Conservation (phyloP, 768 basidiomycete genomes). For the Agrocybe pediades region DNA sequence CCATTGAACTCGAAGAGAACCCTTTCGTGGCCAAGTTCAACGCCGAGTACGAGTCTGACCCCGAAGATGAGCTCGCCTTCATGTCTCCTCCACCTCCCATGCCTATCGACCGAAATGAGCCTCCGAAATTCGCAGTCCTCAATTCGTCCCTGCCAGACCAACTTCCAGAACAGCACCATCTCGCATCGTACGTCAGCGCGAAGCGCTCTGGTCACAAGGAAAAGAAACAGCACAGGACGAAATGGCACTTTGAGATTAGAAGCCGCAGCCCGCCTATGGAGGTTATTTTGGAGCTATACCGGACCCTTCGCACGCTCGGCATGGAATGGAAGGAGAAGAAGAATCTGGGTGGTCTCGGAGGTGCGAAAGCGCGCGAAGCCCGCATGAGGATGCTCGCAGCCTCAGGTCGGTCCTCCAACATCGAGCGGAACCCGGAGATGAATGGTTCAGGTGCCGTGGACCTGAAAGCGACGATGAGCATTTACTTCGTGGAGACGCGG, state of each 20-base stretch:
- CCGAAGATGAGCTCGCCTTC: slow-evolving; percentile 42
- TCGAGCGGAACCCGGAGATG: slow-evolving; percentile 64
- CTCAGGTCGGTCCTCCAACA: slow-evolving; percentile 31
- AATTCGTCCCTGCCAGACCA: slow-evolving; percentile 81
- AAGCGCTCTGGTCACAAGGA: slow-evolving; percentile 47
- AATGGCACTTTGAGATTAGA: slow-evolving; percentile 99
- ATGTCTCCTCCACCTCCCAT: slow-evolving; percentile 19
- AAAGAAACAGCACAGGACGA: slow-evolving; percentile 77
- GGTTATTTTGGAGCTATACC: slow-evolving; percentile 98
- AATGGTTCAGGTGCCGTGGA: slow-evolving; percentile 65
- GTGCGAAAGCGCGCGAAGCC: slow-evolving; percentile 9
- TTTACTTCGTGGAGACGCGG: slow-evolving; percentile 94
- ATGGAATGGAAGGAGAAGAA: slow-evolving; percentile 99
- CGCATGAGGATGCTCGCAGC: slow-evolving; percentile 12
- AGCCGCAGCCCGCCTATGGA: slow-evolving; percentile 97
- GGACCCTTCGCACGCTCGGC: slow-evolving; percentile 83
- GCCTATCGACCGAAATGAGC: slow-evolving; percentile 7
- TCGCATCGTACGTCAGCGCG: slow-evolving; percentile 66
- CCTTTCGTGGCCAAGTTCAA: slow-evolving; percentile 81
- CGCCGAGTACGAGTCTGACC: slow-evolving; percentile 62
- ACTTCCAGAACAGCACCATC: slow-evolving; percentile 61
- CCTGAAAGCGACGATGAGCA: slow-evolving; percentile 66
- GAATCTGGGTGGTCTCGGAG: slow-evolving; percentile 70
- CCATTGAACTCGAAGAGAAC: slow-evolving; percentile 65
- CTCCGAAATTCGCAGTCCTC: slow-evolving; percentile 63